A percentile compares a stretch with the other conserved stretches of the same genome.
These are phyloP conservation scores for Populus hybrid DNA, from an alignment of 441 rosid genomes.

Conservation along the genomic window DNA sequence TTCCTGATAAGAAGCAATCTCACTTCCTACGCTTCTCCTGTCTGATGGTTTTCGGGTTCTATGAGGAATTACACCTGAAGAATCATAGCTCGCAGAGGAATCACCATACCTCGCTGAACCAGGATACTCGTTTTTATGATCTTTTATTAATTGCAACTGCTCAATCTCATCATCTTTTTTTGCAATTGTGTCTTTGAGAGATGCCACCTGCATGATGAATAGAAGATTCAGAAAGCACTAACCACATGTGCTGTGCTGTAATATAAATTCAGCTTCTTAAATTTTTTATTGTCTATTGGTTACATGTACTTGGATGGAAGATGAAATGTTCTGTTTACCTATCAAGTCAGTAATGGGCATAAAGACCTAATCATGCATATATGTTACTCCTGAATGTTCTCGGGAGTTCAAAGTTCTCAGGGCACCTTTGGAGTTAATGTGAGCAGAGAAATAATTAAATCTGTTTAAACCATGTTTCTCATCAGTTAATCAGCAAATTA, in stretches of 20 bases:
- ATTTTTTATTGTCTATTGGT: too few species aligned
- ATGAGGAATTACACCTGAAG: conserved; percentile 41
- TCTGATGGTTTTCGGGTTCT: conserved; percentile 25
- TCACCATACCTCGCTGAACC: conserved; percentile 46
- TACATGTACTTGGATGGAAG: too few species aligned
- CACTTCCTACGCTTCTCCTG: conserved; percentile 35
- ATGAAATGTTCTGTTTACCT: too few species aligned
- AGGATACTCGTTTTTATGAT: conserved; percentile 40
- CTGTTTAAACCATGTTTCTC: neutral
- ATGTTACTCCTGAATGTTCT: too few species aligned
- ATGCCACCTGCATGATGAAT: conserved; percentile 50
- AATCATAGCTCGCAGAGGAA: conserved; percentile 55
- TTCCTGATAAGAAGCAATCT: conserved; percentile 49
- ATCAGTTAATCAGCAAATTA: neutral
- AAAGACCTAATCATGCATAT: too few species aligned
- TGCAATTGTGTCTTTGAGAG: conserved; percentile 66
- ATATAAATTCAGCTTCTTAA: neutral
- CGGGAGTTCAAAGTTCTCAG: too few species aligned
- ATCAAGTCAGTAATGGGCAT: too few species aligned
- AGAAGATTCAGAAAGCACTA: neutral
- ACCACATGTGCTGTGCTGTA: neutral
- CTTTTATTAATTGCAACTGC: conserved; percentile 47
- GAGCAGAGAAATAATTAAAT: too few species aligned
- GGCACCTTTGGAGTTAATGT: too few species aligned
- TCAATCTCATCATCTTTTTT: conserved; percentile 83